These are phyloP conservation scores for Russula virescens DNA, from an alignment of 768 basidiomycete genomes.

Conservation along the genomic window DNA sequence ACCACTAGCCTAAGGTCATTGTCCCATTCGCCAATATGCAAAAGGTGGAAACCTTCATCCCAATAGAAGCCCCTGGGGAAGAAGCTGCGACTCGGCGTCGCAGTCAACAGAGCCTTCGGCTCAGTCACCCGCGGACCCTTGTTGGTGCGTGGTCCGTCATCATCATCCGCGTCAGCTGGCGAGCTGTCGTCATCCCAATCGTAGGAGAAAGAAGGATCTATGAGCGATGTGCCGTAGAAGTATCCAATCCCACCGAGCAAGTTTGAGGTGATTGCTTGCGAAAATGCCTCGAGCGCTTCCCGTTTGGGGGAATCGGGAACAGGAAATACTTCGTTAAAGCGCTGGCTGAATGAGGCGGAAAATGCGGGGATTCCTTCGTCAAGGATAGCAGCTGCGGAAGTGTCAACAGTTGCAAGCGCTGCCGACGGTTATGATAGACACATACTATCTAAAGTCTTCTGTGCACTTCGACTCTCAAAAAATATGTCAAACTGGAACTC, in stretches of 20 bases:
- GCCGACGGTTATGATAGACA: neutral
- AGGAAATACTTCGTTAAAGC: conserved; percentile 69
- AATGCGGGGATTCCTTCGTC: conserved; percentile 68
- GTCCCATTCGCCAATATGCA: conserved; percentile 91
- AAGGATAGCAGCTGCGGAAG: conserved; percentile 49
- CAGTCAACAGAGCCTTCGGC: conserved; percentile 74
- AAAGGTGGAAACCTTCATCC: conserved; percentile 96
- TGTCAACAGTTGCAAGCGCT: neutral
- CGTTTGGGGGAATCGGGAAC: conserved; percentile 49
- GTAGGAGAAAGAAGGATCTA: conserved; percentile 78
- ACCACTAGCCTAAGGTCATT: conserved; percentile 65
- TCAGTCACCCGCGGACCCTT: conserved; percentile 65
- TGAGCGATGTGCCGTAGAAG: conserved; percentile 86
- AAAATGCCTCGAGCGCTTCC: conserved; percentile 59
- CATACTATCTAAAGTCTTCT: conserved; percentile 61
- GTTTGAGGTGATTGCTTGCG: conserved; percentile 85
- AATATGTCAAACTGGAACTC: conserved; percentile 86
- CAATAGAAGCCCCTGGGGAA: conserved; percentile 98
- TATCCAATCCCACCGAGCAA: conserved; percentile 92
- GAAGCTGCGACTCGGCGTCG: conserved; percentile 93
- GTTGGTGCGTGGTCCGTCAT: conserved; percentile 36
- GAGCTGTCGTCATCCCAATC: conserved; percentile 80
- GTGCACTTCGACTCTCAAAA: conserved; percentile 71
- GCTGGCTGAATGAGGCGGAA: conserved; percentile 50
- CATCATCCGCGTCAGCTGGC: conserved; percentile 37